A percentile compares a stretch with the other conserved stretches of the same genome.
Conservation (phyloP, 495 filamentous ascomycete species). For the Penicillium crystallinum region DNA sequence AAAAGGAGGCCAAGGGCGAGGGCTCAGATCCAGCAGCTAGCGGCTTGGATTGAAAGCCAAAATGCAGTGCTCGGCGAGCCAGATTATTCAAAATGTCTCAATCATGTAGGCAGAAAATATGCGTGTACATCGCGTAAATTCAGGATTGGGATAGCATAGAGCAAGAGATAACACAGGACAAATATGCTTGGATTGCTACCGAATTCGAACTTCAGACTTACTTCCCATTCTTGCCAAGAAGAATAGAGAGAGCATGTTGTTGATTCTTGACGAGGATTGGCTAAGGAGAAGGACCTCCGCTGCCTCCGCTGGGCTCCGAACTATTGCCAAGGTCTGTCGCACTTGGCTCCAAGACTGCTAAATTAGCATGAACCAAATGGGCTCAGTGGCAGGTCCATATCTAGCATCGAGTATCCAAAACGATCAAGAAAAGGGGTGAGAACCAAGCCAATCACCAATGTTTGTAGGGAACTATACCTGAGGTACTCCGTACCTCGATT, state of each 20-base stretch:
- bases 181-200: background rate
- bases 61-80: background rate
- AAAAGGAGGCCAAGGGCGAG: background rate
- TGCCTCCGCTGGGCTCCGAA: conserved; percentile 7
- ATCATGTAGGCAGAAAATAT: too few relatives aligned
- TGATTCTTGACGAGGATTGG: background rate
- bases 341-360: conserved; percentile 34
- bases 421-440: background rate
- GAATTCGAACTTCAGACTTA: background rate
- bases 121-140: background rate
- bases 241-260: background rate
- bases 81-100: background rate
- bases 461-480: background rate
- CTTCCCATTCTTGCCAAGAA: background rate
- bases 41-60: background rate
- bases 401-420: too few relatives aligned
- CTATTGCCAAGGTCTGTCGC: conserved; percentile 28
- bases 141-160: background rate
- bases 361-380: background rate
- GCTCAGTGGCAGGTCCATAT: too few relatives aligned
- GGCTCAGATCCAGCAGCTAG: background rate
- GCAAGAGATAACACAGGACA: background rate
- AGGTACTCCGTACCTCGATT: background rate
- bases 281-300: background rate
- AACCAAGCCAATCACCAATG: too few relatives aligned